Conservation (phyloP, 2,329 filamentous ascomycete genomes). For the Neophaeococcomyces mojaviensis region DNA sequence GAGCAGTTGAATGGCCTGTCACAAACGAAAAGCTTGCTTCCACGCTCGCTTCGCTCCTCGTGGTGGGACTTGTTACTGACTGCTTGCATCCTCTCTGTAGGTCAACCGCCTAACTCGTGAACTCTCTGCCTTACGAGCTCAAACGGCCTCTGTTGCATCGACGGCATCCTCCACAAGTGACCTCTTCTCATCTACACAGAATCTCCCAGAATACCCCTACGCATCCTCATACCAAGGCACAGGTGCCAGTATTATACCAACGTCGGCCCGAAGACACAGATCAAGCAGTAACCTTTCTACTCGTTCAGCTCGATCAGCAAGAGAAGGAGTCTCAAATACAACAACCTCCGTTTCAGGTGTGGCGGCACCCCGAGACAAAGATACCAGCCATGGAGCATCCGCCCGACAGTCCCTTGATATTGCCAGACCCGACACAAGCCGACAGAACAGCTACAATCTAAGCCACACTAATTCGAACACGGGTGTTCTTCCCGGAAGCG, state of each 20-base stretch:
- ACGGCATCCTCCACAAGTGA: slow-evolving; percentile 51
- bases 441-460: slow-evolving; percentile 27
- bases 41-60: too few species aligned
- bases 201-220: slow-evolving; percentile 35
- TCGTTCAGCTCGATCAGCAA: slow-evolving; percentile 29
- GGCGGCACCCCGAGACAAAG: slow-evolving; percentile 34
- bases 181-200: slow-evolving; percentile 27
- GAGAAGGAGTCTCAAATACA: slow-evolving; percentile 20
- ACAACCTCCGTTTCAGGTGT: slow-evolving; percentile 33
- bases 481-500: neutral
- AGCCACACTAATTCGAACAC: neutral
- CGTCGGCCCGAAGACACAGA: slow-evolving; percentile 48
- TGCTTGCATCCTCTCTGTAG: slow-evolving; percentile 36
- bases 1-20: too few species aligned
- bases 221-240: slow-evolving; percentile 23
- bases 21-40: too few species aligned
- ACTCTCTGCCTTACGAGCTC: slow-evolving; percentile 70
- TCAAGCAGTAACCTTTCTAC: slow-evolving; percentile 49
- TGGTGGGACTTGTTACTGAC: too few species aligned
- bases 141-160: slow-evolving; percentile 56
- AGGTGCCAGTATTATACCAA: slow-evolving; percentile 39
- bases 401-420: slow-evolving; percentile 18
- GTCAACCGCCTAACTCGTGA: slow-evolving; percentile 91
- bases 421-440: slow-evolving; percentile 29
- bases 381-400: slow-evolving; percentile 10